phyloP scores from a whole-genome alignment of 2,329 filamentous ascomycete species.

The Ophiostoma perfectum region DNA sequence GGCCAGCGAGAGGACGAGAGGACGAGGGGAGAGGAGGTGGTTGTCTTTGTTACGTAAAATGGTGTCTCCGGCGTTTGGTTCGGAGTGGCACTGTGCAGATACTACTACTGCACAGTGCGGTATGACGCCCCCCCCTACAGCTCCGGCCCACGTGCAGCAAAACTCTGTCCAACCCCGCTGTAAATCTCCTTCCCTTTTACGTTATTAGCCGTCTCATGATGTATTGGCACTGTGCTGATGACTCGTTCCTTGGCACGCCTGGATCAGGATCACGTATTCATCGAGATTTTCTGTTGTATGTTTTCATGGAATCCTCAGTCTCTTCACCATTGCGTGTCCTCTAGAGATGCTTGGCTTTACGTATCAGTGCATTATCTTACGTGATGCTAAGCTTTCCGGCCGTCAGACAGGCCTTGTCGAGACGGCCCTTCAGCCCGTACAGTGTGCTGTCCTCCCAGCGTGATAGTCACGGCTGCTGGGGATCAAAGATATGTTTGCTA shows the following conservation, averaged over 20 bases:
- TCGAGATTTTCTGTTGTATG: background rate
- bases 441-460: background rate
- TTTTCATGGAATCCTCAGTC: background rate
- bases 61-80: background rate
- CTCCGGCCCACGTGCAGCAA: constrained; percentile 1
- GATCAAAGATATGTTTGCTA: constrained; percentile 1
- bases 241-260: background rate
- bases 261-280: constrained; percentile 6
- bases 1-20: background rate
- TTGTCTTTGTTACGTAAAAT: constrained; percentile 5
- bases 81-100: background rate
- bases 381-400: constrained; percentile 2
- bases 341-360: background rate
- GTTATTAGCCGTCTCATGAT: background rate
- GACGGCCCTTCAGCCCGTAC: background rate
- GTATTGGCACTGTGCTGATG: background rate
- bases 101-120: background rate
- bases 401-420: background rate
- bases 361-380: background rate
- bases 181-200: background rate
- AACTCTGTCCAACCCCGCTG: background rate
- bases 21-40: constrained; percentile 1
- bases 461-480: background rate
- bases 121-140: background rate
- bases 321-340: no score